Percentiles rank a stretch among this genome's conserved stretches.
Evolutionary conservation across 2,329 filamentous ascomycete species (phyloP).

Genomic region (Arthrobotrys iridis): DNA sequence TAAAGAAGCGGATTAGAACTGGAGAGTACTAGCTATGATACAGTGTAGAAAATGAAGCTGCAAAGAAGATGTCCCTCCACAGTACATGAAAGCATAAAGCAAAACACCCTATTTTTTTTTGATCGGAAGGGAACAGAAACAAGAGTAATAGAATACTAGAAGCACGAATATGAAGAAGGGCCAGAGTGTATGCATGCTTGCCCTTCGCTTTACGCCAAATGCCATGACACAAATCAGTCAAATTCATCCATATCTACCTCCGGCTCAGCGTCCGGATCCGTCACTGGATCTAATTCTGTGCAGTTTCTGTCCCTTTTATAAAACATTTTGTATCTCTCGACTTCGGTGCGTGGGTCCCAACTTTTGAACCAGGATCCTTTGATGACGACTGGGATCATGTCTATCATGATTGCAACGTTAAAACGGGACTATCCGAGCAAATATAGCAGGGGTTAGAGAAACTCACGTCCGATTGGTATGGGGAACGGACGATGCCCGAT

Average conservation of each 20-base stretch:
- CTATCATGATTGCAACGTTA: neutral
- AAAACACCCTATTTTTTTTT: conserved; percentile 11
- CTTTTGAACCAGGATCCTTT: conserved; percentile 44
- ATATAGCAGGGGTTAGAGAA: neutral
- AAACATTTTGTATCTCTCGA: conserved; percentile 35
- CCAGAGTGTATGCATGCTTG: neutral
- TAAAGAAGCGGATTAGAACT: neutral
- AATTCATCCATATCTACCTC: conserved; percentile 39
- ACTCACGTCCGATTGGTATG: conserved; percentile 47
- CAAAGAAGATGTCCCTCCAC: neutral
- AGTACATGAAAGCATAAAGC: neutral
- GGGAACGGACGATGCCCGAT: conserved; percentile 38
- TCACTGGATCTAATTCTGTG: conserved; percentile 40
- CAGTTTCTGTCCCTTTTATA: conserved; percentile 51
- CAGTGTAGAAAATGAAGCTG: neutral
- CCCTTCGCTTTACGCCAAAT: neutral
- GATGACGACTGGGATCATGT: conserved; percentile 50
- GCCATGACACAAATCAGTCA: conserved; percentile 3
- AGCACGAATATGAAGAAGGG: too few relatives aligned
- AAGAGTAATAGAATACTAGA: conserved; percentile 4
- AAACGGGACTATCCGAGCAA: neutral
- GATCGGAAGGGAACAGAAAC: neutral
- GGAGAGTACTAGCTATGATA: conserved; percentile 15
- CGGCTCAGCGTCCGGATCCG: conserved; percentile 48
- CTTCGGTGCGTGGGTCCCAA: conserved; percentile 32